A percentile compares a stretch with the other conserved stretches of the same genome.
Evolutionary conservation across 306 rosid genomes (phyloP).

Genomic region (Canavalia gladiata): DNA sequence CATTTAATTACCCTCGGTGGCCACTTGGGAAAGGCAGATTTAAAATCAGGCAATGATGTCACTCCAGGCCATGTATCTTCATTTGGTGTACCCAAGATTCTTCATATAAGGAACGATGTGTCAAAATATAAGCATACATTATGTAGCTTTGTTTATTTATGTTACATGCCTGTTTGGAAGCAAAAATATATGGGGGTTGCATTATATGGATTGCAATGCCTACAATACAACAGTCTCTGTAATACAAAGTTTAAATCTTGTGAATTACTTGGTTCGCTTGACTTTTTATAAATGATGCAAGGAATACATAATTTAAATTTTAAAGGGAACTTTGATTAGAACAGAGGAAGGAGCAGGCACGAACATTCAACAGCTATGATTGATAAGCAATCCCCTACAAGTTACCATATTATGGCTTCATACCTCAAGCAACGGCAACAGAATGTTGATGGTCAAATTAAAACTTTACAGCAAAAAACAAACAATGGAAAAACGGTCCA

Average conservation of each 20-base stretch:
- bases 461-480: neutral
- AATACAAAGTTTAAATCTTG: neutral
- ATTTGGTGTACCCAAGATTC: slow-evolving; percentile 92
- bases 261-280: slow-evolving; percentile 28
- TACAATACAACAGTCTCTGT: neutral
- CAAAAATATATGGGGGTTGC: slow-evolving; percentile 23
- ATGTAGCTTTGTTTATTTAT: slow-evolving; percentile 37
- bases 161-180: slow-evolving; percentile 42
- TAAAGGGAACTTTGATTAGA: neutral
- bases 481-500: neutral
- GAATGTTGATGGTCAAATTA: slow-evolving; percentile 16
- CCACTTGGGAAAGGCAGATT: slow-evolving; percentile 96
- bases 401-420: neutral
- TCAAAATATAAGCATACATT: slow-evolving; percentile 40
- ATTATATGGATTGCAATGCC: slow-evolving; percentile 34
- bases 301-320: neutral
- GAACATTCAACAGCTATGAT: slow-evolving; percentile 1
- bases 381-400: slow-evolving; percentile 16
- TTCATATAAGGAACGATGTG: slow-evolving; percentile 57
- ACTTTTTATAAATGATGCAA: slow-evolving; percentile 18
- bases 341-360: neutral
- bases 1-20: slow-evolving; percentile 68
- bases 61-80: slow-evolving; percentile 99
- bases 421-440: neutral
- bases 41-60: slow-evolving; percentile 94